Evolutionary conservation across 1,284 basidiomycete species (phyloP).

Genomic region (Bjerkandera adusta): DNA sequence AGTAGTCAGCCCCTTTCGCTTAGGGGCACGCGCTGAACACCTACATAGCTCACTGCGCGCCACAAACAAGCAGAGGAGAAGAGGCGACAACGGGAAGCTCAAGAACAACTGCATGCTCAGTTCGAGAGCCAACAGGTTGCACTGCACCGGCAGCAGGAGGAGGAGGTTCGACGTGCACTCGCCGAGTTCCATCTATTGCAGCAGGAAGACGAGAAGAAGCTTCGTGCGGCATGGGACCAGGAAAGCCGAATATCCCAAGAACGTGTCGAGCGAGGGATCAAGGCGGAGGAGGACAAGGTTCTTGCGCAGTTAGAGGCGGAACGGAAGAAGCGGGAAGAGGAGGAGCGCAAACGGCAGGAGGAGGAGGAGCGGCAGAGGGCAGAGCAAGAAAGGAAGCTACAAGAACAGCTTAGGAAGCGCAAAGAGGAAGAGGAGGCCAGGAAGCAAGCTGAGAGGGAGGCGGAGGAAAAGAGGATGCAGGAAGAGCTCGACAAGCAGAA

Average conservation of each 20-base stretch:
- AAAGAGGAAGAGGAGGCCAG: conserved; percentile 33
- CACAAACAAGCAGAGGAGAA: conserved; percentile 46
- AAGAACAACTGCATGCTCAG: conserved; percentile 34
- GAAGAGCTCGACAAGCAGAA: conserved; percentile 29
- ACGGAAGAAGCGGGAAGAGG: conserved; percentile 42
- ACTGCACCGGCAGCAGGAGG: conserved; percentile 44
- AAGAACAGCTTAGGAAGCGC: conserved; percentile 32
- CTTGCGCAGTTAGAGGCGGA: conserved; percentile 51
- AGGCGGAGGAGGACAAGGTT: conserved; percentile 61
- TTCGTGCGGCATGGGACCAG: conserved; percentile 47
- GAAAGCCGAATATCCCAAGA: conserved; percentile 55
- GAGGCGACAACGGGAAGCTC: conserved; percentile 38
- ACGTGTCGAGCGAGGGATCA: conserved; percentile 62
- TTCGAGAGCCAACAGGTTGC: conserved; percentile 33
- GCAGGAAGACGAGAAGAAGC: conserved; percentile 43
- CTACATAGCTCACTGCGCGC: conserved; percentile 53
- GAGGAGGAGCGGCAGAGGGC: conserved; percentile 28
- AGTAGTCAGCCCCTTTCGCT: conserved; percentile 27
- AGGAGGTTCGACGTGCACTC: conserved; percentile 46
- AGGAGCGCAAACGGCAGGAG: conserved; percentile 36
- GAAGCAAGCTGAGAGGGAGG: conserved; percentile 35
- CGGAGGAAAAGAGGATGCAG: conserved; percentile 37
- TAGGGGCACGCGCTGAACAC: not conserved
- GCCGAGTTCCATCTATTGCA: conserved; percentile 41
- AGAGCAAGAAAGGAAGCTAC: conserved; percentile 26